Conservation (phyloP, 2,329 filamentous ascomycete genomes). For the Talaromyces sp. region DNA sequence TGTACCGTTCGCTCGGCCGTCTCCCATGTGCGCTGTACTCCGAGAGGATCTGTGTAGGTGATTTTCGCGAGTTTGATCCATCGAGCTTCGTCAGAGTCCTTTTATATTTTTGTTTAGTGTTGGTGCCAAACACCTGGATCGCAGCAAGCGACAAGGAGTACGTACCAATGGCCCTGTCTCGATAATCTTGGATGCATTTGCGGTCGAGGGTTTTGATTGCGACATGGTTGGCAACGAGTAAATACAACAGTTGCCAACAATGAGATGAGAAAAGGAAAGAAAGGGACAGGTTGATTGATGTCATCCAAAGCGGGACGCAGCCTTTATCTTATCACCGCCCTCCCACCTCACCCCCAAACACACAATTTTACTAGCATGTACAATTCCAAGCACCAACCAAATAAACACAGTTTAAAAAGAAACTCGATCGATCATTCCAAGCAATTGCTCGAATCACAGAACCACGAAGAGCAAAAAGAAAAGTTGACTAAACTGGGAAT, state of each 20-base stretch:
- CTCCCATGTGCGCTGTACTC: slow-evolving; percentile 40
- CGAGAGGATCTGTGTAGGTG: slow-evolving; percentile 38
- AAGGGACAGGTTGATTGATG: background rate
- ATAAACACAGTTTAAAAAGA: background rate
- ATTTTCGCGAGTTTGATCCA: slow-evolving; percentile 40
- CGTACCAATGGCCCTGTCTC: slow-evolving; percentile 8
- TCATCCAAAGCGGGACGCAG: background rate
- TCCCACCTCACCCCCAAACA: too few relatives aligned
- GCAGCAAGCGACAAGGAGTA: background rate
- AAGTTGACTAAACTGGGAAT: too few relatives aligned
- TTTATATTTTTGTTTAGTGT: background rate
- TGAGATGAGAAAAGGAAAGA: background rate
- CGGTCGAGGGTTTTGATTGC: background rate
- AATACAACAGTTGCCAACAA: background rate
- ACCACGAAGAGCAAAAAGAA: background rate
- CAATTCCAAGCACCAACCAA: background rate
- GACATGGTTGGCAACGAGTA: background rate
- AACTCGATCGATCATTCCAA: background rate
- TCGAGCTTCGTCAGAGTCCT: slow-evolving; percentile 35
- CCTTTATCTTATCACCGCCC: background rate
- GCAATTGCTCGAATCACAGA: too few relatives aligned
- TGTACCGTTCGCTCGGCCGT: slow-evolving; percentile 38
- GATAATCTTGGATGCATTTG: slow-evolving; percentile 7
- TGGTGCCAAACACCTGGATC: background rate
- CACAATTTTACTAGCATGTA: background rate